Base-by-base conservation (phyloP, 345 rosid species). In the Gossypium mustelinum region DNA sequence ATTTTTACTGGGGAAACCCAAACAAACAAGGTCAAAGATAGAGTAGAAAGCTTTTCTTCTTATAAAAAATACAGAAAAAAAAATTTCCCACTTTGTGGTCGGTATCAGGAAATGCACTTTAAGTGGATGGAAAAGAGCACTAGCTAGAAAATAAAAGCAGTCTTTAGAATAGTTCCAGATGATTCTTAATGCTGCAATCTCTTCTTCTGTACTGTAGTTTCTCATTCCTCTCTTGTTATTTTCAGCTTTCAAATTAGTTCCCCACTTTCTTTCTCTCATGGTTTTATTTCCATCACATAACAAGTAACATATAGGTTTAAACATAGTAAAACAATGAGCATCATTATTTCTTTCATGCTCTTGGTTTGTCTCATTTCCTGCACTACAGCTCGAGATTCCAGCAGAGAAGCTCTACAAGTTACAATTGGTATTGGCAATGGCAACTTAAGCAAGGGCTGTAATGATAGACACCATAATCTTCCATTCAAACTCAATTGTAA, bases 381-480 rank as follows among this genome's bases (percentile, higher is more conserved):
- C 72, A 50, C 14, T 2, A 68, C 17, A 20, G 71, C 71, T 2
- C 70, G 22, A 45, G 39, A 20, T 66, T 47, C 54, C 54, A 45
- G 54, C 11, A 44, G 70, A 44, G 34, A 48, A 68, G 56, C 71
- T 25, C 22, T 48, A 14, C 43, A 25, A 24, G 2, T 68, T 50
- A 2, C 56, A 24, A 48, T 48, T 7, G 50, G 60, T 12, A 11
- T 70, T 47, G 59, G 72, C 14, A 27, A 50, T 47, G 70, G 57
- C 43, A 27, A 11, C 43, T 1, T 27, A n/a, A 57, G 69, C 50
- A 75, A 72, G 56, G 68, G 73, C 58, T 83, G 82, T 65, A 60
- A 54, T 11, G 60, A 27, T 34, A 34, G 1, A 34, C 41, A 34
- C 7, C 41, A 5, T 34, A 34, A 54, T 54, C 57, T 54, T 54